These are phyloP conservation scores for Petunia secreta DNA, from an alignment of 257 asterid species.

Conservation along the genomic window DNA sequence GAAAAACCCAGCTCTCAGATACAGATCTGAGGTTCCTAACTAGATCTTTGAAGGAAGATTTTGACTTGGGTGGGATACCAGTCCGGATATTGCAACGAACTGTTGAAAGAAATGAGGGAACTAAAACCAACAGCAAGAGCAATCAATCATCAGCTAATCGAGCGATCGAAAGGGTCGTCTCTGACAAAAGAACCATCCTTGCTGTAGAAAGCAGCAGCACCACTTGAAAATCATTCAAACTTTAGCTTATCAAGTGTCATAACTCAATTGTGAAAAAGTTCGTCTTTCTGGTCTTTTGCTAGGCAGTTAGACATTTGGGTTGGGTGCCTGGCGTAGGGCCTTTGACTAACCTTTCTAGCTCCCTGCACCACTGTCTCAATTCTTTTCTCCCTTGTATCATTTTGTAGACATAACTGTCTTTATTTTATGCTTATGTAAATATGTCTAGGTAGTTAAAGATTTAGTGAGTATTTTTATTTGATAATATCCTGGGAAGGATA, in stretches of 20 bases:
- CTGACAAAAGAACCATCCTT: constrained; percentile 63
- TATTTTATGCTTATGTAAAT: constrained; percentile 18
- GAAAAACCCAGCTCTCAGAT: constrained; percentile 67
- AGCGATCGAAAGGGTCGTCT: constrained; percentile 43
- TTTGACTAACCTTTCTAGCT: neutral
- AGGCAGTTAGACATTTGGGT: neutral
- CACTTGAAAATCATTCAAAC: constrained; percentile 3
- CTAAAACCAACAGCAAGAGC: constrained; percentile 41
- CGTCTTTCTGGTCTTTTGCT: neutral
- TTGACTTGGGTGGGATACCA: constrained; percentile 92
- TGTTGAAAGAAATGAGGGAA: constrained; percentile 41
- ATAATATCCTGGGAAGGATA: no score
- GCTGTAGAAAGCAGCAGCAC: constrained; percentile 36
- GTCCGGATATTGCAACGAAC: constrained; percentile 79
- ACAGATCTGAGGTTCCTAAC: constrained; percentile 85
- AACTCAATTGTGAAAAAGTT: neutral
- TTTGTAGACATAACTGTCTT: neutral
- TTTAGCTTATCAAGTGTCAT: neutral
- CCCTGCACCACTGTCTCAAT: neutral
- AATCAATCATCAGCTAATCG: constrained; percentile 37
- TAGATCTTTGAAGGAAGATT: constrained; percentile 85
- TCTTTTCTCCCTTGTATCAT: neutral
- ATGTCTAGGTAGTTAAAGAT: neutral
- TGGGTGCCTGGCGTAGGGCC: neutral
- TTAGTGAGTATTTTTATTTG: no score